Evolutionary conservation across 345 rosid genomes (phyloP).

Genomic region (Mangifera indica): DNA sequence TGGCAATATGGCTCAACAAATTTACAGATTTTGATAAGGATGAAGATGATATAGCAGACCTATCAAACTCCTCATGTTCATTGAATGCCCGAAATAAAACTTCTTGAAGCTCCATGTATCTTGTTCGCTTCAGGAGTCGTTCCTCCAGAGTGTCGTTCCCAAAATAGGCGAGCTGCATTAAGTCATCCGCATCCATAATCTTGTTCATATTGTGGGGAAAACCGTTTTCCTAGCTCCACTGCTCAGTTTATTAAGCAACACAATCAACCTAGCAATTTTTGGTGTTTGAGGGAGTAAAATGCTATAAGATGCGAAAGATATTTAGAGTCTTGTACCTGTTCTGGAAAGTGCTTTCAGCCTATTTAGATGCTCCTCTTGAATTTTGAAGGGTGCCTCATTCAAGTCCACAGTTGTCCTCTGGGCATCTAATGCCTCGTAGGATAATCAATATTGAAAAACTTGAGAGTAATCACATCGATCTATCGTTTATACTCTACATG

Average conservation of each 20-base stretch:
- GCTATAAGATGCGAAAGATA: not conserved
- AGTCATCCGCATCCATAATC: slow-evolving; percentile 68
- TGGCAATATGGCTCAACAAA: slow-evolving; percentile 24
- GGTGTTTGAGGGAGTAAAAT: not conserved
- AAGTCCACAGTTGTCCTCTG: slow-evolving; percentile 54
- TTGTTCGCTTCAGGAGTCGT: slow-evolving; percentile 44
- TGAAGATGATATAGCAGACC: slow-evolving; percentile 46
- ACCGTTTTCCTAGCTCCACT: slow-evolving; percentile 79
- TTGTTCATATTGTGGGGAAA: slow-evolving; percentile 73
- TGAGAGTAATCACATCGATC: too few relatives aligned
- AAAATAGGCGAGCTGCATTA: slow-evolving; percentile 48
- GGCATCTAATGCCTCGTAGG: too few relatives aligned
- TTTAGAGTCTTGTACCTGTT: slow-evolving; percentile 50
- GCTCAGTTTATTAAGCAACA: slow-evolving; percentile 22
- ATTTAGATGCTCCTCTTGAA: slow-evolving; percentile 66
- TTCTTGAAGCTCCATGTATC: slow-evolving; percentile 64
- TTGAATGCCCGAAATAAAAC: slow-evolving; percentile 51
- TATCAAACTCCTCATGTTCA: slow-evolving; percentile 57
- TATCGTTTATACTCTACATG: too few relatives aligned
- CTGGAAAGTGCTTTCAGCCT: slow-evolving; percentile 63
- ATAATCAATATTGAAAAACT: too few relatives aligned
- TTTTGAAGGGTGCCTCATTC: slow-evolving; percentile 61
- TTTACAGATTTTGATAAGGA: slow-evolving; percentile 39
- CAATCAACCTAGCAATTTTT: not conserved
- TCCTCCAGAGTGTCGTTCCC: slow-evolving; percentile 59